Evolutionary conservation across 352 stramenopile species (phyloP), one percentile per base, ranked within the genome.

Genomic region (Globisporangium lucens): DNA sequence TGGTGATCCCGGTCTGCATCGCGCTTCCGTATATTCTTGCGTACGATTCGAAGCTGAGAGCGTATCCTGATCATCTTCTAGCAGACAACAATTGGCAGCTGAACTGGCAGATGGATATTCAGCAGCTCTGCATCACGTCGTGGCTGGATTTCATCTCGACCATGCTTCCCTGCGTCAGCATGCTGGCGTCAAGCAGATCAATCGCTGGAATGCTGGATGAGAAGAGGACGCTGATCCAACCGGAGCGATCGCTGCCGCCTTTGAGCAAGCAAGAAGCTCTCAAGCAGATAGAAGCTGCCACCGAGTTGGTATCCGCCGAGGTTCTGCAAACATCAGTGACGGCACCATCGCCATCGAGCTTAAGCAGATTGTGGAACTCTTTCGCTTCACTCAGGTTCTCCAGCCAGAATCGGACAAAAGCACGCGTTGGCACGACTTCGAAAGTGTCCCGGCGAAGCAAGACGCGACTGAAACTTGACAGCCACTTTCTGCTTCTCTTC

Each of bases 1-100:
- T 77, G 20, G 61, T 74, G 27, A 60, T 79, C 38, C 74, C 71
- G 24, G 64, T 43, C n/a, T 74, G 74, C 51, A 69, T 77, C 12
- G 66, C 70, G 22, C 58, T 73, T 43, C 35, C 68, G 24, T 79
- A 75, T 22, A 12, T 75, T 9, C 4, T 53, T 2, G 63, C 53
- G 17, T 62, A 62, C 12, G 63, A 68, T 30, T 17, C 52, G 15
- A 43, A 9, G 30, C n/a, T 63, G 24, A 20, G 20, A 1, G 52
- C 38, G n/a, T 61, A 49, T 6, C 36, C 38, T 2, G 29, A 62
- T 2, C 24, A 33, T 7, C 27, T 61, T 13, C 56, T 49, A 30
- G 63, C 43, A 2, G 30, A 63, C 52, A 47, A 49, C 24, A 38
- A 5, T 4, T 68, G 38, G 63, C 29, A 53, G 53, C 38, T 68